These are phyloP conservation scores for Cryoendolithus antarcticus DNA, from an alignment of 2,329 filamentous ascomycete genomes.

Conservation along the genomic window DNA sequence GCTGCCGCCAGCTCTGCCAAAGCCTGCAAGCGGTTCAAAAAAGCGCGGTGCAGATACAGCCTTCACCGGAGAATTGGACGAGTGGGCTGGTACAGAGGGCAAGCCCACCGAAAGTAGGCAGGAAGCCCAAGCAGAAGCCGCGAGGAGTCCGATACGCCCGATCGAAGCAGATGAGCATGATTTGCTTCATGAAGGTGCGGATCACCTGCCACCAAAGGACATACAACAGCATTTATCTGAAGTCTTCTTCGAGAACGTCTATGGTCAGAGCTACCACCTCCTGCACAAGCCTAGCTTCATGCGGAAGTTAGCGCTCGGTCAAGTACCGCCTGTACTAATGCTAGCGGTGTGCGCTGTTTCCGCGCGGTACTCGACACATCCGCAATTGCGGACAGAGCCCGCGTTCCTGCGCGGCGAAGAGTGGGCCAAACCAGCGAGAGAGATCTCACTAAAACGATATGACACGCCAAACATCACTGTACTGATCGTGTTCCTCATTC, in stretches of 20 bases:
- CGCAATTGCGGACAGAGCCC: slow-evolving; percentile 60
- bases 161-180: slow-evolving; percentile 59
- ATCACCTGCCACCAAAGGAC: slow-evolving; percentile 71
- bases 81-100: slow-evolving; percentile 52
- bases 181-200: slow-evolving; percentile 67
- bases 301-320: slow-evolving; percentile 66
- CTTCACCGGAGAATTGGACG: slow-evolving; percentile 67
- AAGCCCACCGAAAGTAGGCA: slow-evolving; percentile 12
- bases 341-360: slow-evolving; percentile 88
- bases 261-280: slow-evolving; percentile 87
- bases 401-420: slow-evolving; percentile 81
- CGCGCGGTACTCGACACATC: slow-evolving; percentile 87
- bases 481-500: slow-evolving; percentile 73
- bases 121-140: slow-evolving; percentile 10
- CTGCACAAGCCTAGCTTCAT: slow-evolving; percentile 97
- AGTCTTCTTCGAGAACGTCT: slow-evolving; percentile 89
- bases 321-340: slow-evolving; percentile 76
- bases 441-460: slow-evolving; percentile 76
- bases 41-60: slow-evolving; percentile 81
- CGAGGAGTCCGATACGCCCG: slow-evolving; percentile 7
- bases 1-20: slow-evolving; percentile 44
- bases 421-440: slow-evolving; percentile 78
- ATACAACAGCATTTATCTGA: slow-evolving; percentile 89
- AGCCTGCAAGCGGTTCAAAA: slow-evolving; percentile 44
- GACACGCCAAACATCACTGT: slow-evolving; percentile 96